Base-by-base conservation (phyloP, 441 rosid genomes). In the Croton setiger region DNA sequence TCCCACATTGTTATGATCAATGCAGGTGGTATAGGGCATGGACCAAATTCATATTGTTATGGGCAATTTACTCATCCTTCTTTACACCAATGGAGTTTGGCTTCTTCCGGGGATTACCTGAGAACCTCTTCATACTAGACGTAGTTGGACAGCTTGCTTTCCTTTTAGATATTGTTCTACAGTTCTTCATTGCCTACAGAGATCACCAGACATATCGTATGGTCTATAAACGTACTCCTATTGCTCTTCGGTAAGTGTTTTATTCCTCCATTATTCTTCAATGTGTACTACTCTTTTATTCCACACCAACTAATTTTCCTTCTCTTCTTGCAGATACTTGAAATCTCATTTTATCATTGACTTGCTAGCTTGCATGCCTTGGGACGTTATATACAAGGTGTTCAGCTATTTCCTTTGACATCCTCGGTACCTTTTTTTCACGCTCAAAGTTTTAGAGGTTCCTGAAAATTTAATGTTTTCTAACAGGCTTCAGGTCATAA, bases 41-140 rank as follows among this genome's bases (percentile, higher is more conserved):
- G 98, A 81, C 78, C 43, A 74, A 82, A 63, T 89, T 95, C 78
- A 90, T 95, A 77, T 76, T 92, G 71, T 12, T 92, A 36, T 92
- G 98, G 98, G 99, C 98, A 57, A 53, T 91, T 57, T 92, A 95
- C 81, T 95, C 99, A 0, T 95, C 99, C 59, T 86, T 88, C 83
- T 92, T 95, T 76, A 95, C 99, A 44, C 99, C 99, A 1, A 48
- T 95, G 85, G 98, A 95, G 88, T 95, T 95, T 33, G 99, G 93
- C 2, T 95, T 95, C 88, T 95, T 89, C 83, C 79, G 95, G 27
- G 99, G 99, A 58, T 77, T 95, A 17, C 97, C 93, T 7, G 78
- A 85, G 71, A 84, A 84, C 68, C 92, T 95, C 66, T 85, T 82
- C 64, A 57, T 92, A 53, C 81, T 92, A 33, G 99, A 95, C 83